Base-by-base conservation (phyloP, 129 eudicot species). In the Pittosporum tobira region DNA sequence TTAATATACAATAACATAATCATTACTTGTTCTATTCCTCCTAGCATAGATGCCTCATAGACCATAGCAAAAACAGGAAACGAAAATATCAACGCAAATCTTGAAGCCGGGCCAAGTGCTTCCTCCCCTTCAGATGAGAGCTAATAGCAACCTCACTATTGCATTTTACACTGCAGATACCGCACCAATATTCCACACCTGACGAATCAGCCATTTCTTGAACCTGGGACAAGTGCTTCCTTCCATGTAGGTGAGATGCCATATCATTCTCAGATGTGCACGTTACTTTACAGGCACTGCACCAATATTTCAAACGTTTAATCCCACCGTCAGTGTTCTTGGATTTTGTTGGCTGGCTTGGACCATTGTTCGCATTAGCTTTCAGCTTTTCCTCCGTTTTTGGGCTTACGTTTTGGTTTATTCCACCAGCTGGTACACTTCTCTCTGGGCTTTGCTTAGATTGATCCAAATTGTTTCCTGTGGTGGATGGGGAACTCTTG, bases 191-290 rank as follows among this genome's bases (percentile, higher is more conserved):
- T 2, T 61, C 42, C 10, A 46, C 66, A 5, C 42, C 0, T n/a
- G 8, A 18, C 6, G 40, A 49, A 63, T 15, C 26, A 25, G 34
- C 38, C 21, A 3, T n/a, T 46, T 59, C 45, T 52, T 51, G 37
- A 48, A 67, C 22, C 19, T n/a, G 30, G n/a, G 73, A 28, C 52
- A 48, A 26, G 52, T 73, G 78, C 54, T 45, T 62, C 51, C 38
- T 67, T 23, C 73, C 70, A 0, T 38, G 29, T 18, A 73, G 38
- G 50, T 73, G 78, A 16, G 48, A 29, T 8, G 21, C 19, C 57
- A 50, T 21, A 26, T n/a, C 59, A 46, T 10, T 16, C 36, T 66
- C 48, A 28, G 31, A 19, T 8, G 12, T 15, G 63, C 64, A 47
- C 23, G 25, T 61, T 42, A 73, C 61, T 20, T 55, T 24, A 48